A percentile compares a stretch with the other conserved stretches of the same genome.
Conservation (phyloP, 106 monocot genomes). For the Posidonia australis region DNA sequence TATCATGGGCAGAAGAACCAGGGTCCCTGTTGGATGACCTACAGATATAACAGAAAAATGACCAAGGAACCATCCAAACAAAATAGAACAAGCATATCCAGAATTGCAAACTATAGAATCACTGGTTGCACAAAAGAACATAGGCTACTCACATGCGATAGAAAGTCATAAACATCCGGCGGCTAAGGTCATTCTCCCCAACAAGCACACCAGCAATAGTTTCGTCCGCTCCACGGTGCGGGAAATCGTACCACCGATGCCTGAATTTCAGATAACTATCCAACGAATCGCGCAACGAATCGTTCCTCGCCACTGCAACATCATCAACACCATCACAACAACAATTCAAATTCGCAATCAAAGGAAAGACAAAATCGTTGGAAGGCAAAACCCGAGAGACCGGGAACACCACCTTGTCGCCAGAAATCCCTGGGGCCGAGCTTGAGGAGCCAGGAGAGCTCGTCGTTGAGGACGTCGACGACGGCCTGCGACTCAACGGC, state of each 20-base stretch:
- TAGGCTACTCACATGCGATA: slow-evolving; percentile 45
- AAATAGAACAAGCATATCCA: no score
- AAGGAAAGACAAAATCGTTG: neutral
- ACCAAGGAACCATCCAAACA: no score
- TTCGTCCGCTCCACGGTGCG: slow-evolving; percentile 53
- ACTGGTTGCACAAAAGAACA: neutral
- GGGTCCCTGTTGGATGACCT: slow-evolving; percentile 66
- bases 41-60: neutral
- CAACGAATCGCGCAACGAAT: slow-evolving; percentile 55
- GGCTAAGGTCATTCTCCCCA: slow-evolving; percentile 54
- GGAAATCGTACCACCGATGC: slow-evolving; percentile 88
- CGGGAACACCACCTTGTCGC: slow-evolving; percentile 48
- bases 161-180: slow-evolving; percentile 56
- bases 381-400: neutral
- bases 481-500: slow-evolving; percentile 73
- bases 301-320: slow-evolving; percentile 54
- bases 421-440: slow-evolving; percentile 63
- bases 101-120: neutral
- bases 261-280: slow-evolving; percentile 82
- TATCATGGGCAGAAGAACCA: slow-evolving; percentile 27
- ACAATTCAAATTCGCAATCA: neutral
- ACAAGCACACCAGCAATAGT: slow-evolving; percentile 50
- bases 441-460: slow-evolving; percentile 50
- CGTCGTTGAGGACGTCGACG: slow-evolving; percentile 72
- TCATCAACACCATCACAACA: neutral